phyloP scores from a whole-genome alignment of 163 green algal species.

The Volvox carteri region DNA sequence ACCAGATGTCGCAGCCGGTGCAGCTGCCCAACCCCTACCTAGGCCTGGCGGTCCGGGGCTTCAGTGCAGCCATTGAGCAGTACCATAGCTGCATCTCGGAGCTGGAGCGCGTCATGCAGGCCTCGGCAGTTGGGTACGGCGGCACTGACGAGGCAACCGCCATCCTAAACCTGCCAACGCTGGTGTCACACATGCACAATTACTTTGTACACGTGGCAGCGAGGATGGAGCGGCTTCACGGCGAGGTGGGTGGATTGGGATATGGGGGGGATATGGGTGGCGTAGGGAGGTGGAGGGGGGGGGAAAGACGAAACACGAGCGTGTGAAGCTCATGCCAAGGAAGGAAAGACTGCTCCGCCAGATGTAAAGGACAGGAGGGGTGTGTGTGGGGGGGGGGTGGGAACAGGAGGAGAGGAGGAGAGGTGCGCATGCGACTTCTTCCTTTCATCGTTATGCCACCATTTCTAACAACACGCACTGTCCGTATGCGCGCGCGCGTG shows the following conservation, averaged over 20 bases:
- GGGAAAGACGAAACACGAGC: background rate
- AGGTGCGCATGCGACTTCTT: too few relatives aligned
- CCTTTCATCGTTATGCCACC: background rate
- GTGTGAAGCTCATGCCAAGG: background rate
- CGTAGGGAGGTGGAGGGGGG: background rate
- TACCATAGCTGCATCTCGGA: constrained; percentile 67
- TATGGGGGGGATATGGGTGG: background rate
- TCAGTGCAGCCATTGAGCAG: constrained; percentile 64
- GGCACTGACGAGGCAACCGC: constrained; percentile 14
- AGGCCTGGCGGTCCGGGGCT: constrained; percentile 60
- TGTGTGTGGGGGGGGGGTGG: background rate
- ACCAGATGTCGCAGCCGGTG: constrained; percentile 64
- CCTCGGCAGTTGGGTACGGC: constrained; percentile 22
- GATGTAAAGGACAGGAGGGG: background rate
- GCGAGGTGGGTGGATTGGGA: constrained; percentile 42
- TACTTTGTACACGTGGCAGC: constrained; percentile 76
- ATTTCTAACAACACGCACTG: background rate
- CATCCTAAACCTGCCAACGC: constrained; percentile 58
- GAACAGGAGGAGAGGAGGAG: background rate
- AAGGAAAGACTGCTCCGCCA: background rate
- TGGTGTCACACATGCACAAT: constrained; percentile 74
- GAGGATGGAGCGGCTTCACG: constrained; percentile 68
- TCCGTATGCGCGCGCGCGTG: too few relatives aligned
- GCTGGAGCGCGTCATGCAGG: constrained; percentile 66
- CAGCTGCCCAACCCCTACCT: constrained; percentile 73